Evolutionary conservation across 2,329 filamentous ascomycete genomes (phyloP).

Genomic region (Aspergillus fumigatus): DNA sequence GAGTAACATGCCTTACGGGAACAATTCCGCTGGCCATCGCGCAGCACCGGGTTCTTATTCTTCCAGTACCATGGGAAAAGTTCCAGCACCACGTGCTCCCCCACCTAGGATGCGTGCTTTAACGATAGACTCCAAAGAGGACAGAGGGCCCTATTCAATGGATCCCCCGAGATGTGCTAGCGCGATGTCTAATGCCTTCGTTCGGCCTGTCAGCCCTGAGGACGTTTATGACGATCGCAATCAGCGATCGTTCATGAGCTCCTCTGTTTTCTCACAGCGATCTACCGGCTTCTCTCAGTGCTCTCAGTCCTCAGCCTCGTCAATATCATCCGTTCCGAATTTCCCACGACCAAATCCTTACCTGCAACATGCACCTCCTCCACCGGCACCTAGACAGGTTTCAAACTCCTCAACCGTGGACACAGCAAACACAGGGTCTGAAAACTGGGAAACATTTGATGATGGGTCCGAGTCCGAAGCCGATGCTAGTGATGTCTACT

Average conservation of each 20-base stretch:
- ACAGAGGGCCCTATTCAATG: slow-evolving; percentile 29
- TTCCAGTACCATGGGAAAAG: slow-evolving; percentile 42
- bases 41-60: slow-evolving; percentile 40
- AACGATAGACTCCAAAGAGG: slow-evolving; percentile 49
- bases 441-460: slow-evolving; percentile 98
- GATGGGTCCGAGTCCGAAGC: slow-evolving; percentile 71
- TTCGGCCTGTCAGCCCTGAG: slow-evolving; percentile 63
- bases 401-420: slow-evolving; percentile 63
- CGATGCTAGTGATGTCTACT: slow-evolving; percentile 74
- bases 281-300: slow-evolving; percentile 37
- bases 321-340: slow-evolving; percentile 27
- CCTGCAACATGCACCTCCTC: slow-evolving; percentile 32
- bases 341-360: slow-evolving; percentile 35
- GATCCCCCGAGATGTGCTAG: slow-evolving; percentile 50
- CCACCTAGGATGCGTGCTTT: slow-evolving; percentile 93
- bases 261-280: slow-evolving; percentile 38
- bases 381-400: slow-evolving; percentile 57
- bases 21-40: slow-evolving; percentile 76
- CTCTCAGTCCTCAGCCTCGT: slow-evolving; percentile 39
- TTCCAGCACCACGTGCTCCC: slow-evolving; percentile 55
- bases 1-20: slow-evolving; percentile 46
- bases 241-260: slow-evolving; percentile 45
- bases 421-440: slow-evolving; percentile 74
- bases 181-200: slow-evolving; percentile 45
- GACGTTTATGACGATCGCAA: slow-evolving; percentile 75